Conservation (phyloP, 2,329 filamentous ascomycete genomes). For the Hypoxylon sp. region DNA sequence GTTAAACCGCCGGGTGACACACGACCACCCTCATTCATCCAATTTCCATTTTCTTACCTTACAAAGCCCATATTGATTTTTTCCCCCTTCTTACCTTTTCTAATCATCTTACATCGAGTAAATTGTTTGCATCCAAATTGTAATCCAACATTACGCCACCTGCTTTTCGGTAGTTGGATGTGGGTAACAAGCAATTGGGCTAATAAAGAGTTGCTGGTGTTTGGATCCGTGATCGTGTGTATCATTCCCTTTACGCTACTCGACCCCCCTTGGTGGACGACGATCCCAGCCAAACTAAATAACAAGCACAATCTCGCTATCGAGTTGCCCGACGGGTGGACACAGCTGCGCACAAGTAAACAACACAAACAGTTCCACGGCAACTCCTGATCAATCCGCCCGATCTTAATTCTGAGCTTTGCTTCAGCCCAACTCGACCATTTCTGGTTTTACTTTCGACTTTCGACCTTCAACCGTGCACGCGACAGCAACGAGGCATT, state of each 20-base stretch:
- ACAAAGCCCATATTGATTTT: constrained; percentile 11
- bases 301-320: constrained; percentile 36
- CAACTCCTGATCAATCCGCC: constrained; percentile 15
- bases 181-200: constrained; percentile 32
- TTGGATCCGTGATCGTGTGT: too few species aligned
- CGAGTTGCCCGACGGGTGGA: constrained; percentile 22
- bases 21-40: constrained; percentile 18
- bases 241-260: too few species aligned
- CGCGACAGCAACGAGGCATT: constrained; percentile 17
- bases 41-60: too few species aligned
- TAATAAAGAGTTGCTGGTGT: too few species aligned
- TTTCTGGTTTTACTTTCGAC: too few species aligned
- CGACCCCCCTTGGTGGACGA: constrained; percentile 28
- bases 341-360: constrained; percentile 15
- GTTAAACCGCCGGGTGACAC: constrained; percentile 13
- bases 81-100: constrained; percentile 2
- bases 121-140: constrained; percentile 5
- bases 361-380: constrained; percentile 14
- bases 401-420: too few species aligned
- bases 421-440: constrained; percentile 10
- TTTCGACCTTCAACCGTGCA: constrained; percentile 11
- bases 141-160: constrained; percentile 27
- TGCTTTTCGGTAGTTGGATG: constrained; percentile 23
- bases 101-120: constrained; percentile 2
- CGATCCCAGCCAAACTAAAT: constrained; percentile 35